These are phyloP conservation scores for Vigna mungo DNA, from an alignment of 306 rosid species.

Conservation along the genomic window DNA sequence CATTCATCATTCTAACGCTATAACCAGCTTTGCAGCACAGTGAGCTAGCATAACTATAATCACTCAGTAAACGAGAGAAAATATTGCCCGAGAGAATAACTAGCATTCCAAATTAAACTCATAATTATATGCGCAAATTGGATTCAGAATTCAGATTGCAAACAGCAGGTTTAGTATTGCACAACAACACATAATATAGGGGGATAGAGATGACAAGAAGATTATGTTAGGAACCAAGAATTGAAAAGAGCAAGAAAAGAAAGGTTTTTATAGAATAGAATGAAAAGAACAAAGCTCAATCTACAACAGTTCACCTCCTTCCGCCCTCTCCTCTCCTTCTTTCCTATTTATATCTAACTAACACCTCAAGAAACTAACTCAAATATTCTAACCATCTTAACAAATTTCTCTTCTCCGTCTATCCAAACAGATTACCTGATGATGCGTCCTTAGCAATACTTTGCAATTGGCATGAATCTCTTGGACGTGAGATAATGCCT, in stretches of 20 bases:
- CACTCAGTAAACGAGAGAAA: conserved; percentile 27
- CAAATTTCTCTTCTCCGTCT: too few species aligned
- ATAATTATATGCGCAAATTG: conserved; percentile 31
- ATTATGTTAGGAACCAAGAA: not conserved
- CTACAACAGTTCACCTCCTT: too few species aligned
- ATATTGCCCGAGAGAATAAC: conserved; percentile 2
- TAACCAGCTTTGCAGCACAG: conserved; percentile 16
- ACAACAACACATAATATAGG: not conserved
- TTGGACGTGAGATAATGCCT: conserved; percentile 95
- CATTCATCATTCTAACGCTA: conserved; percentile 5
- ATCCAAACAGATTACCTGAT: conserved; percentile 64
- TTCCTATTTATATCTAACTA: too few species aligned
- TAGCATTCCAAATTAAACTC: conserved; percentile 18
- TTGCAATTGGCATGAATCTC: conserved; percentile 96
- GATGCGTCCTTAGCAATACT: conserved; percentile 88
- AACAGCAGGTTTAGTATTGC: conserved; percentile 17
- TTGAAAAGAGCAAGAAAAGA: too few species aligned
- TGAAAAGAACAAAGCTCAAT: too few species aligned
- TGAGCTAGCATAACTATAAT: conserved; percentile 25
- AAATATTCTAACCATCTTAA: too few species aligned
- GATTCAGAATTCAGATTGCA: conserved; percentile 31
- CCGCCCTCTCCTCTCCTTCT: too few species aligned
- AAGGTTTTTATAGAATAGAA: too few species aligned
- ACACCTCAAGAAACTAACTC: too few species aligned
- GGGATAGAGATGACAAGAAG: conserved; percentile 19